Conservation (phyloP, 108 stramenopile species). For the Discostella stelligeroides region DNA sequence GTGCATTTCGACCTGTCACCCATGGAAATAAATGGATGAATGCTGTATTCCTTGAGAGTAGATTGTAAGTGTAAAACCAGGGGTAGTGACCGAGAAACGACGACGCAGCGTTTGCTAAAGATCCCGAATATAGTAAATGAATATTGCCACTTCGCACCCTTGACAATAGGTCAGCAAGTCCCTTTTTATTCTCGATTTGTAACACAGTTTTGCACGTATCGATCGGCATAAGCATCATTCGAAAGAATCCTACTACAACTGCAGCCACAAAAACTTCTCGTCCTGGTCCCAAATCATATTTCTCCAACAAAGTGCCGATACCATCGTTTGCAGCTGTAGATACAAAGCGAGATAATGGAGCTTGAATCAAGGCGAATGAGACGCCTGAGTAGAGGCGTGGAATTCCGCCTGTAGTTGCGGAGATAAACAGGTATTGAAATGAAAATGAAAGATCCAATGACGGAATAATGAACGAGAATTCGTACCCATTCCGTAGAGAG, state of each 20-base stretch:
- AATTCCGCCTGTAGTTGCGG: constrained; percentile 71
- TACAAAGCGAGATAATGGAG: constrained; percentile 90
- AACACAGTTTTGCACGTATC: constrained; percentile 97
- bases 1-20: constrained; percentile 62
- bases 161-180: constrained; percentile 67
- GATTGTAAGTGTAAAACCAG: constrained; percentile 84
- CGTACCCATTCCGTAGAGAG: constrained; percentile 52
- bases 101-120: constrained; percentile 64
- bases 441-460: too few species aligned
- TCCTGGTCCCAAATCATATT: constrained; percentile 75
- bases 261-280: constrained; percentile 75
- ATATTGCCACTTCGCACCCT: constrained; percentile 71
- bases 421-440: too few species aligned
- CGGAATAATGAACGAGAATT: neutral
- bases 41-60: constrained; percentile 50
- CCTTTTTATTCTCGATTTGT: constrained; percentile 83
- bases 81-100: constrained; percentile 79
- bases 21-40: constrained; percentile 46
- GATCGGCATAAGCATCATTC: constrained; percentile 76
- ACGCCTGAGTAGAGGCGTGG: constrained; percentile 92
- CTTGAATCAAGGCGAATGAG: constrained; percentile 90
- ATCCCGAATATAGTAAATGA: constrained; percentile 73
- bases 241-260: constrained; percentile 80
- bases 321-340: constrained; percentile 94
- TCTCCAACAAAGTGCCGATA: constrained; percentile 61